These are phyloP conservation scores for Globisporangium iwayamae DNA, from an alignment of 352 stramenopile genomes.

Conservation along the genomic window DNA sequence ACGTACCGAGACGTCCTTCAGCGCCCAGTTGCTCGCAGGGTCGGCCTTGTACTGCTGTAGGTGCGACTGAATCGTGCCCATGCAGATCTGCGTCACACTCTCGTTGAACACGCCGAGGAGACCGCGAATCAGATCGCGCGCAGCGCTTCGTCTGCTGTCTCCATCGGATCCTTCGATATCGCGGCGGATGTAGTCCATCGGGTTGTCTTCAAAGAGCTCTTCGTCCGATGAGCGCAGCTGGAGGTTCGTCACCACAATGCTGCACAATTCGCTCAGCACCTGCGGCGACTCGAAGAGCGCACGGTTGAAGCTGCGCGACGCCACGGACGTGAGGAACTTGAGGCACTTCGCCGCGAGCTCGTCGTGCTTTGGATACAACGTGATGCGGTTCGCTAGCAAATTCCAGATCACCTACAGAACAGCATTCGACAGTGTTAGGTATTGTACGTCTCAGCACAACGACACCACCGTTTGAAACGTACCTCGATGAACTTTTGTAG, in stretches of 20 bases:
- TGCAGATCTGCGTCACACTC: slow-evolving; percentile 93
- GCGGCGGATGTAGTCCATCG: slow-evolving; percentile 96
- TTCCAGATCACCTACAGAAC: slow-evolving; percentile 59
- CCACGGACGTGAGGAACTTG: slow-evolving; percentile 96
- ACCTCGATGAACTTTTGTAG: slow-evolving; percentile 92
- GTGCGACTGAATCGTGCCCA: slow-evolving; percentile 88
- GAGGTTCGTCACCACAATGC: slow-evolving; percentile 98
- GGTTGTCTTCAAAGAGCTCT: slow-evolving; percentile 98
- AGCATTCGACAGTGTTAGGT: neutral
- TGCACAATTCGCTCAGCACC: slow-evolving; percentile 90
- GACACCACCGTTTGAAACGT: neutral
- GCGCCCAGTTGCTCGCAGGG: slow-evolving; percentile 86
- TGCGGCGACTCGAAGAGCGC: slow-evolving; percentile 81
- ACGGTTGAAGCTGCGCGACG: slow-evolving; percentile 93
- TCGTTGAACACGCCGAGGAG: slow-evolving; percentile 95
- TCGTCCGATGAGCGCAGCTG: slow-evolving; percentile 94
- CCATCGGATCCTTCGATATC: slow-evolving; percentile 98
- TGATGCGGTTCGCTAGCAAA: slow-evolving; percentile 66
- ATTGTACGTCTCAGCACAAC: neutral
- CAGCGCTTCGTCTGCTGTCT: slow-evolving; percentile 94
- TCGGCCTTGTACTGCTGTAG: slow-evolving; percentile 89
- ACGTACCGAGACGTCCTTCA: slow-evolving; percentile 94
- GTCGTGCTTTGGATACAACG: slow-evolving; percentile 92
- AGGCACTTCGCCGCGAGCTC: slow-evolving; percentile 95
- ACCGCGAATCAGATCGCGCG: slow-evolving; percentile 92